Conservation (phyloP, 345 rosid genomes). For the Eutrema yunnanense region DNA sequence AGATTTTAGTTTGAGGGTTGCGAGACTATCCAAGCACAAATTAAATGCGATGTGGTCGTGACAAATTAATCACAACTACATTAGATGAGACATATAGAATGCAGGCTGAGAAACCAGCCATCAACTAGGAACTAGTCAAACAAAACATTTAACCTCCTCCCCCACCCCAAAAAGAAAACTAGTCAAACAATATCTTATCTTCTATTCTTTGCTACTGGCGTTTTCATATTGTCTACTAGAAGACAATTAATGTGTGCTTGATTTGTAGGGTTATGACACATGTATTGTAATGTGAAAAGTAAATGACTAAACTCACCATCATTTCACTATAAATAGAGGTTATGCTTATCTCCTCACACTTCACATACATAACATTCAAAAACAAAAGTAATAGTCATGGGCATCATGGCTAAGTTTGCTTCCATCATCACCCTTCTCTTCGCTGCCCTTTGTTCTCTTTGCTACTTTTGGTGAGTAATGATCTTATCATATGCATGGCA, state of each 20-base stretch:
- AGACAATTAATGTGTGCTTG: not conserved
- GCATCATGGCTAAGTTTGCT: slow-evolving; percentile 26
- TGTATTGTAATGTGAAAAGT: too few species aligned
- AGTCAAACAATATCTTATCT: too few species aligned
- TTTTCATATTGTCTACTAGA: not conserved
- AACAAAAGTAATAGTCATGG: not conserved
- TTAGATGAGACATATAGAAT: too few species aligned
- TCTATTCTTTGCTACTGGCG: not conserved
- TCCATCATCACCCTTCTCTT: slow-evolving; percentile 6
- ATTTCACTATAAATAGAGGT: not conserved
- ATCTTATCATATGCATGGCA: not conserved
- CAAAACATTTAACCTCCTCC: too few species aligned
- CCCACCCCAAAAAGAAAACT: too few species aligned
- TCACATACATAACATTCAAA: not conserved
- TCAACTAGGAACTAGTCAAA: too few species aligned
- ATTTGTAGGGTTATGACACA: not conserved
- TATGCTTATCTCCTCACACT: not conserved
- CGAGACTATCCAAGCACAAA: not conserved
- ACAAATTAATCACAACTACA: not conserved
- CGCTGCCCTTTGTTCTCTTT: slow-evolving; percentile 14
- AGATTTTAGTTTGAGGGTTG: not conserved
- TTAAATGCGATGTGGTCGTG: not conserved
- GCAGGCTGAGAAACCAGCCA: too few species aligned
- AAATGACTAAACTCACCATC: too few species aligned
- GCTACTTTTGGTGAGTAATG: slow-evolving; percentile 20